phyloP scores from a whole-genome alignment of 2,329 filamentous ascomycete species.

The Aspergillus sp. region DNA sequence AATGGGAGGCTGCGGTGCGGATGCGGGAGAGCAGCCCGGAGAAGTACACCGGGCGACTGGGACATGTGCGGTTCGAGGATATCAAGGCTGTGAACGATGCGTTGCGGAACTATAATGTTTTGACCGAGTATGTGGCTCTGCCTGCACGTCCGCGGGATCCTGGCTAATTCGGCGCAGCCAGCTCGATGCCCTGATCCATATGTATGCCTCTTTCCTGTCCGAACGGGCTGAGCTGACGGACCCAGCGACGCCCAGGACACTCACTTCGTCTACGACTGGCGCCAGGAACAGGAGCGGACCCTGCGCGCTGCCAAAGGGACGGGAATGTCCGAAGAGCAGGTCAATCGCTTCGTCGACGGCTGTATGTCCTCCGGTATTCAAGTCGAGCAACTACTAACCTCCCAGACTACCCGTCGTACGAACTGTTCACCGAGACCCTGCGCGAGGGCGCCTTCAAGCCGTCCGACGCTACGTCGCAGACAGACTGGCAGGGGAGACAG shows the following conservation, averaged over 20 bases:
- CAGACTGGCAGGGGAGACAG: constrained; percentile 44
- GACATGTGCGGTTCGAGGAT: constrained; percentile 46
- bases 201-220: constrained; percentile 32
- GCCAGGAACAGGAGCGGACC: constrained; percentile 66
- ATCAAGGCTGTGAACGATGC: constrained; percentile 51
- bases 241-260: constrained; percentile 60
- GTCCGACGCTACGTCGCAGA: constrained; percentile 10
- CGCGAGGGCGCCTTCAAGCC: constrained; percentile 48
- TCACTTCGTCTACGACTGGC: constrained; percentile 74
- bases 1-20: constrained; percentile 41
- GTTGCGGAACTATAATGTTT: constrained; percentile 48
- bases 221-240: neutral
- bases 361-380: constrained; percentile 32
- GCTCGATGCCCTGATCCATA: constrained; percentile 56
- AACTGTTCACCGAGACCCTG: constrained; percentile 55
- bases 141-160: constrained; percentile 1
- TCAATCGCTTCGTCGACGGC: constrained; percentile 64
- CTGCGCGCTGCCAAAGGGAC: constrained; percentile 57
- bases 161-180: constrained; percentile 25
- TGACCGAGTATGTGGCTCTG: constrained; percentile 40
- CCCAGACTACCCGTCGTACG: constrained; percentile 60
- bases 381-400: constrained; percentile 1
- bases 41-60: constrained; percentile 44
- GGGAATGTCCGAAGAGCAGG: constrained; percentile 76
- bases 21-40: constrained; percentile 40